phyloP scores from a whole-genome alignment of 2,329 filamentous ascomycete species.

The Fusarium ambrosium region DNA sequence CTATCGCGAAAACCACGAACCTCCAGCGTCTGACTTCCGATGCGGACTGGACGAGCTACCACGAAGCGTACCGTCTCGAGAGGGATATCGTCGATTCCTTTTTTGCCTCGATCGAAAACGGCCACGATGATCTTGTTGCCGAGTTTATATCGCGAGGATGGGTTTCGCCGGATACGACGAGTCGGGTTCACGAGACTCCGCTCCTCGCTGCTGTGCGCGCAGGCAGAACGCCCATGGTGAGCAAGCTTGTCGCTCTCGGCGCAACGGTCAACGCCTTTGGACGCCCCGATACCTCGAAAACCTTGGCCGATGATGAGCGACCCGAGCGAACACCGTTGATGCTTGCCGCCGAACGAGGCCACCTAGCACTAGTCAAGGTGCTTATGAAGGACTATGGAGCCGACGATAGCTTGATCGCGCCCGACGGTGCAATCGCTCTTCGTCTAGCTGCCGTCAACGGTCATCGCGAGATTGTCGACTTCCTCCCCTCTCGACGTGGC shows the following conservation, averaged over 20 bases:
- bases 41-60: not conserved
- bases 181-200: slow-evolving; percentile 49
- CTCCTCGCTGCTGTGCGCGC: slow-evolving; percentile 53
- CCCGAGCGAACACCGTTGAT: slow-evolving; percentile 59
- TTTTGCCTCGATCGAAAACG: slow-evolving; percentile 46
- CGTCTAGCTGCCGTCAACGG: slow-evolving; percentile 58
- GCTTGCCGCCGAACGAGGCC: slow-evolving; percentile 57
- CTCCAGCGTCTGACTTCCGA: not conserved
- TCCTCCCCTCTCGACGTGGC: slow-evolving; percentile 55
- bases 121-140: slow-evolving; percentile 47
- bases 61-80: slow-evolving; percentile 34
- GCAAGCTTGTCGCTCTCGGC: slow-evolving; percentile 52
- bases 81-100: slow-evolving; percentile 49
- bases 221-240: slow-evolving; percentile 50
- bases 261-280: slow-evolving; percentile 52
- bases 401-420: slow-evolving; percentile 59
- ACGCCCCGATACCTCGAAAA: not conserved
- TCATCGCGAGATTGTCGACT: slow-evolving; percentile 59
- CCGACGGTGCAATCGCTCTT: slow-evolving; percentile 61
- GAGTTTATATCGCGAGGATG: slow-evolving; percentile 52
- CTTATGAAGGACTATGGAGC: slow-evolving; percentile 57
- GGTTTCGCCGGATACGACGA: slow-evolving; percentile 55
- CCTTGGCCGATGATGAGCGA: not conserved
- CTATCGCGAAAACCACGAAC: not conserved
- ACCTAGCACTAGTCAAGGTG: slow-evolving; percentile 57